A percentile compares a stretch with the other conserved stretches of the same genome.
phyloP scores from a whole-genome alignment of 148 eudicot species.

The Polygonum maritimum region DNA sequence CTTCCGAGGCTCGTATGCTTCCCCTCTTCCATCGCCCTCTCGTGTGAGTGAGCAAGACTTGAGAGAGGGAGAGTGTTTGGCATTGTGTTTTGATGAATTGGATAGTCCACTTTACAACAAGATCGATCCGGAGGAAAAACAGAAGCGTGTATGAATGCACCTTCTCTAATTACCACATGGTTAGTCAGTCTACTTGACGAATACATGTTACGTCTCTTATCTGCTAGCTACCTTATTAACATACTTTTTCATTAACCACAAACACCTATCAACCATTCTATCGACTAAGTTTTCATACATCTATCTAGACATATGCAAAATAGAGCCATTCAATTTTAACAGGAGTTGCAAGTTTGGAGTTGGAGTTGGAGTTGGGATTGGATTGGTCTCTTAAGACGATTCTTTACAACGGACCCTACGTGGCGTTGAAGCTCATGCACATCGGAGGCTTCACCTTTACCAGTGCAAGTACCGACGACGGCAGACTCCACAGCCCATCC shows the following conservation, averaged over 20 bases:
- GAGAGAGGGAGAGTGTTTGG: too few species aligned
- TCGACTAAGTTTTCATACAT: background rate
- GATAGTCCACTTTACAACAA: too few species aligned
- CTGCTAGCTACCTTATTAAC: background rate
- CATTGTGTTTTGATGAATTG: too few species aligned
- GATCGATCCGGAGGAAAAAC: too few species aligned
- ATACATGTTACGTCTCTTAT: background rate
- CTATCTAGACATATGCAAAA: background rate
- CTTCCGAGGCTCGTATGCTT: background rate
- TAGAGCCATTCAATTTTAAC: background rate
- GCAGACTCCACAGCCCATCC: slow-evolving; percentile 57
- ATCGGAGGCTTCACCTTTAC: slow-evolving; percentile 44
- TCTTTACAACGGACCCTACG: background rate
- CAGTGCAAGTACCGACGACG: slow-evolving; percentile 48
- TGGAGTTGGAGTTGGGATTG: too few species aligned
- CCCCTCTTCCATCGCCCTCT: background rate
- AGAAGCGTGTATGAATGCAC: background rate
- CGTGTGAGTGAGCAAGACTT: too few species aligned
- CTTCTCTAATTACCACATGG: background rate
- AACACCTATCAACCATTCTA: too few species aligned
- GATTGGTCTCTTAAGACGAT: too few species aligned
- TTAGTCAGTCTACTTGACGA: background rate
- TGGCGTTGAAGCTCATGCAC: slow-evolving; percentile 29
- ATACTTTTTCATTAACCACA: too few species aligned
- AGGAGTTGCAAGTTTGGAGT: too few species aligned